These are phyloP conservation scores for Elaeis oleifera DNA, from an alignment of 202 grass and related monocot genomes.

Conservation along the genomic window DNA sequence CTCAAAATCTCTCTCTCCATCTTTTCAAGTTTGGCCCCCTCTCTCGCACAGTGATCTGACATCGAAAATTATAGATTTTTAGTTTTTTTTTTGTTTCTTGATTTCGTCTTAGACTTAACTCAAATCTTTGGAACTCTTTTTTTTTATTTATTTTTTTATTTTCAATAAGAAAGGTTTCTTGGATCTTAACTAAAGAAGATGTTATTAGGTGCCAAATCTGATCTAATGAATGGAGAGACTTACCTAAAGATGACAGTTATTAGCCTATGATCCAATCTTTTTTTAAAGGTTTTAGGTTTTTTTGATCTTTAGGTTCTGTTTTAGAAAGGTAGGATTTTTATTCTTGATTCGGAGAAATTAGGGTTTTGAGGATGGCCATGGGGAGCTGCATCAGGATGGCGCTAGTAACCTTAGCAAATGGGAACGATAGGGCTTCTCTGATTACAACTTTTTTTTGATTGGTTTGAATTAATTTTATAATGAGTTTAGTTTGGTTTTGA, in stretches of 20 bases:
- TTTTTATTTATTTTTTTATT: too few relatives aligned
- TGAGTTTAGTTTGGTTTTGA: too few relatives aligned
- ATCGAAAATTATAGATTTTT: too few relatives aligned
- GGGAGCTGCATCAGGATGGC: constrained; percentile 1
- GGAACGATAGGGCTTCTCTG: not conserved
- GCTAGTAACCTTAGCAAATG: not conserved
- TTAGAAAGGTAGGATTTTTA: not conserved
- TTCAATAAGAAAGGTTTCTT: not conserved
- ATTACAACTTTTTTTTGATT: too few relatives aligned
- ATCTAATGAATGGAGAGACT: not conserved
- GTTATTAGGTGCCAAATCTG: not conserved
- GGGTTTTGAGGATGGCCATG: not conserved
- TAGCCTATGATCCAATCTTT: not conserved
- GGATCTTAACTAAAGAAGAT: not conserved
- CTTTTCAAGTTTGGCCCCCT: not conserved
- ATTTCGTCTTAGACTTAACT: too few relatives aligned
- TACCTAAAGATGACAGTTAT: not conserved
- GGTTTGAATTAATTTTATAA: too few relatives aligned
- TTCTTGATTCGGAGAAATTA: not conserved
- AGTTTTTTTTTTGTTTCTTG: too few relatives aligned
- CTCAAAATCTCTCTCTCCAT: not conserved
- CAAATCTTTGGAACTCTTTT: too few relatives aligned
- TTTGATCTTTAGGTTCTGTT: not conserved
- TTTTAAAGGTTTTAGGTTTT: not conserved
- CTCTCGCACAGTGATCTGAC: too few relatives aligned